Evolutionary conservation across 2,329 filamentous ascomycete genomes (phyloP).

Genomic region (Aspergillus niger): DNA sequence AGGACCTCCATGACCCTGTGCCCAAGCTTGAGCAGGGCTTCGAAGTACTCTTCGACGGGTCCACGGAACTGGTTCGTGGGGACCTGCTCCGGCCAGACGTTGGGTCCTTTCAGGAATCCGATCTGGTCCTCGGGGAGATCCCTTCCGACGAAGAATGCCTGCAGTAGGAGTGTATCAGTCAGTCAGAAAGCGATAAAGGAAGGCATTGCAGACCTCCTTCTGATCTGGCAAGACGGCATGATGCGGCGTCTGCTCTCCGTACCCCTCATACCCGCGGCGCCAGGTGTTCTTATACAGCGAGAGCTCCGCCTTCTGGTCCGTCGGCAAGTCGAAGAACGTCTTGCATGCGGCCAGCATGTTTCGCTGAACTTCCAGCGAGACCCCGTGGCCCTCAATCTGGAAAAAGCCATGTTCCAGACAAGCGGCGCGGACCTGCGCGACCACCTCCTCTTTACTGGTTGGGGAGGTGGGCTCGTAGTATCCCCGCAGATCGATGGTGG

Average conservation of each 20-base stretch:
- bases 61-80: conserved; percentile 32
- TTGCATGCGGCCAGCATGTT: conserved; percentile 44
- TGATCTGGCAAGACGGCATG: conserved; percentile 27
- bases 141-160: conserved; percentile 4
- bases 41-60: conserved; percentile 27
- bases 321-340: conserved; percentile 51
- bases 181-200: no score
- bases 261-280: conserved; percentile 30
- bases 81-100: conserved; percentile 33
- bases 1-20: background rate
- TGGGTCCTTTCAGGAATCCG: conserved; percentile 29
- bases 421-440: conserved; percentile 44
- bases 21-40: conserved; percentile 14
- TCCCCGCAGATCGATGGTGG: conserved; percentile 7
- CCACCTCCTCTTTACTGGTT: conserved; percentile 18
- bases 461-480: conserved; percentile 6
- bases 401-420: conserved; percentile 56
- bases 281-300: conserved; percentile 26
- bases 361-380: conserved; percentile 45
- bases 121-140: background rate
- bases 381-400: conserved; percentile 52
- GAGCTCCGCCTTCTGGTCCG: conserved; percentile 23
- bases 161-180: no score
- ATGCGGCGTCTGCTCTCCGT: conserved; percentile 18
- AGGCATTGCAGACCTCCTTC: conserved; percentile 24